Base-by-base conservation (phyloP, 208 protist genomes). In the Leishmania arabica region DNA sequence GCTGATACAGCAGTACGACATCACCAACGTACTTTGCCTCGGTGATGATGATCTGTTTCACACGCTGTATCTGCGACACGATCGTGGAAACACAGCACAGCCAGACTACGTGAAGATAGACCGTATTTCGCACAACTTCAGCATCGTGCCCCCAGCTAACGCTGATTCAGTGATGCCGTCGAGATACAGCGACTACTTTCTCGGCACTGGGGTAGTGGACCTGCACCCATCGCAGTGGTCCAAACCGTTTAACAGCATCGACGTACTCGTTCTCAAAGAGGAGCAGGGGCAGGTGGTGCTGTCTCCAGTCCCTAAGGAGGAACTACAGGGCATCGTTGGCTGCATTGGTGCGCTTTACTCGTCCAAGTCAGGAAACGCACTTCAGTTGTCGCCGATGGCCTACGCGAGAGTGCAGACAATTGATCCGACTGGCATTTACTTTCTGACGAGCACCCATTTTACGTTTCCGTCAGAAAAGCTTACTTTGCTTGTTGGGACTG, bases 1-100 rank as follows among this genome's bases (percentile, higher is more conserved):
- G 17, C 11, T 96, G 45, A 85, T 92, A 60, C 73, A 92, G 53
- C 88, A 86, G 54, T 93, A 90, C 81, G 84, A 88, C 56, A 77
- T 94, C n/a, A 89, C 89, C 15, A 86, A 93, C 78, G 88, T 96
- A 60, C 75, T 97, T 27, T 93, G 88, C 78, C 68, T 93, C 24
- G 92, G 91, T 15, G 93, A 97, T 76, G 93, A 97, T 75, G 91
- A 87, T 73, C 70, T 95, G 40, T 96, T 97, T 77, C 86, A 90
- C 80, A 86, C 88, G 37, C 81, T 97, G 7, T 80, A 88, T 77
- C 71, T 79, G 3, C 88, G 85, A 17, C 77, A 86, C 47, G 82
- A 86, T 45, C 82, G 83, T 53, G 79, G 82, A 9, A 79, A 81
- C 56, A 49, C 72, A 42, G 75, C 56, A 58, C 80, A 81, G 15